phyloP scores from a whole-genome alignment of 1,284 basidiomycete species.

The Microbotryomycetes sp. region DNA sequence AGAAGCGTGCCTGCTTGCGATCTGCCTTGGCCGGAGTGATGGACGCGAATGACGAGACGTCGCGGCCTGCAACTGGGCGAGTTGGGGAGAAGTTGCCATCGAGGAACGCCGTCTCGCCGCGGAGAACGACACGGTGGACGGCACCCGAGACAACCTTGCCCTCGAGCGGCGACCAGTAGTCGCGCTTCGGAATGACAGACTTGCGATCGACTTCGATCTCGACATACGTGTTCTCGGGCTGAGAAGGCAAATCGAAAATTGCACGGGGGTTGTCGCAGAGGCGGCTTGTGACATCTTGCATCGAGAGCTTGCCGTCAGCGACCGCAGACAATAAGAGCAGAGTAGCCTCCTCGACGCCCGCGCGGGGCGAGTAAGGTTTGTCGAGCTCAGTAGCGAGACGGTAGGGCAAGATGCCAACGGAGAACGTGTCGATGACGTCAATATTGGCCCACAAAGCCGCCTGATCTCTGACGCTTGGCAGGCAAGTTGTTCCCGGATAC shows the following conservation, averaged over 20 bases:
- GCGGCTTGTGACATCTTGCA: slow-evolving; percentile 72
- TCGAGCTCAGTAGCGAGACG: slow-evolving; percentile 63
- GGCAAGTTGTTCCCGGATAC: slow-evolving; percentile 57
- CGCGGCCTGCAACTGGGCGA: slow-evolving; percentile 55
- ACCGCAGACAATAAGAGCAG: slow-evolving; percentile 85
- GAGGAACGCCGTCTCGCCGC: slow-evolving; percentile 84
- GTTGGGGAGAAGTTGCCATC: slow-evolving; percentile 66
- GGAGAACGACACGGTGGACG: slow-evolving; percentile 84
- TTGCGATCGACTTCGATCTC: slow-evolving; percentile 85
- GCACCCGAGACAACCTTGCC: slow-evolving; percentile 60
- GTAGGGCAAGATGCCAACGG: slow-evolving; percentile 78
- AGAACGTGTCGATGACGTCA: slow-evolving; percentile 81
- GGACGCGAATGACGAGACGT: slow-evolving; percentile 62
- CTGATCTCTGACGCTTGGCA: slow-evolving; percentile 76
- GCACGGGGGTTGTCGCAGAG: slow-evolving; percentile 85
- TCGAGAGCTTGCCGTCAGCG: slow-evolving; percentile 64
- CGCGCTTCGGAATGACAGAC: slow-evolving; percentile 43
- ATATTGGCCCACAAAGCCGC: slow-evolving; percentile 80
- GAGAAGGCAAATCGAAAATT: slow-evolving; percentile 80
- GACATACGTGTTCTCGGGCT: slow-evolving; percentile 78
- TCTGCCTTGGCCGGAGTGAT: slow-evolving; percentile 41
- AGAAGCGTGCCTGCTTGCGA: slow-evolving; percentile 36
- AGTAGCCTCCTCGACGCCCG: slow-evolving; percentile 81
- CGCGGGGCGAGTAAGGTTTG: slow-evolving; percentile 58
- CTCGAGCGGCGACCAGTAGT: slow-evolving; percentile 78